Evolutionary conservation across 208 protist species (phyloP).

Genomic region (Leishmania arabica): DNA sequence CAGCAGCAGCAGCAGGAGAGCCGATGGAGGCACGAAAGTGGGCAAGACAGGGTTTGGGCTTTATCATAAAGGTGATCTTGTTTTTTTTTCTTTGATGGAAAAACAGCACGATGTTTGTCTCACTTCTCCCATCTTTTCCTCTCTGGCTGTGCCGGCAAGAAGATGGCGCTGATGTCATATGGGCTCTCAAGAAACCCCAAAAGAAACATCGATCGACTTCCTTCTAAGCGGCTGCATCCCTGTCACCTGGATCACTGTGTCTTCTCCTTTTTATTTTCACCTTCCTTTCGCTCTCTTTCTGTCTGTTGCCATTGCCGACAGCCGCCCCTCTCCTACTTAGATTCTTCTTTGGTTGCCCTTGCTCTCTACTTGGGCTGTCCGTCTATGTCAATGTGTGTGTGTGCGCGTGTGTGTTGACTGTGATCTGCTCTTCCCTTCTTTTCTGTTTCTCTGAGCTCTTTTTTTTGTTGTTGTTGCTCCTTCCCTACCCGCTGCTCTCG

Average conservation of each 20-base stretch:
- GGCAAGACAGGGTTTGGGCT: not conserved
- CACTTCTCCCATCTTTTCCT: not conserved
- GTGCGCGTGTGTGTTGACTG: not conserved
- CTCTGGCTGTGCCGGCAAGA: not conserved
- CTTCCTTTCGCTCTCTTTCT: constrained; percentile 11
- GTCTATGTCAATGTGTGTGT: constrained; percentile 1
- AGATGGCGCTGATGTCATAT: not conserved
- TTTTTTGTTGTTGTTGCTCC: not conserved
- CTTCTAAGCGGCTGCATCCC: not conserved
- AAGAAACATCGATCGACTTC: not conserved
- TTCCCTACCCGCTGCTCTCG: not conserved
- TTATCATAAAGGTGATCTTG: not conserved
- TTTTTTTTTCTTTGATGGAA: not conserved
- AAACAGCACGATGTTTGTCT: not conserved
- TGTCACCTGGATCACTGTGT: not conserved
- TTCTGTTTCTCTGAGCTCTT: not conserved
- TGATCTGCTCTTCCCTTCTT: too few relatives aligned
- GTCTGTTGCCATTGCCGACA: too few relatives aligned
- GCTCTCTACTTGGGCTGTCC: not conserved
- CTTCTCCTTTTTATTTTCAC: constrained; percentile 2
- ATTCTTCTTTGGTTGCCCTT: not conserved
- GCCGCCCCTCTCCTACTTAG: not conserved
- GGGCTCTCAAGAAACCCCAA: not conserved
- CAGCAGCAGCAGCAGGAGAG: not conserved
- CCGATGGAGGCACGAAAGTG: not conserved